Evolutionary conservation across 2,329 filamentous ascomycete species (phyloP).

Genomic region (Coniochaeta sp.): DNA sequence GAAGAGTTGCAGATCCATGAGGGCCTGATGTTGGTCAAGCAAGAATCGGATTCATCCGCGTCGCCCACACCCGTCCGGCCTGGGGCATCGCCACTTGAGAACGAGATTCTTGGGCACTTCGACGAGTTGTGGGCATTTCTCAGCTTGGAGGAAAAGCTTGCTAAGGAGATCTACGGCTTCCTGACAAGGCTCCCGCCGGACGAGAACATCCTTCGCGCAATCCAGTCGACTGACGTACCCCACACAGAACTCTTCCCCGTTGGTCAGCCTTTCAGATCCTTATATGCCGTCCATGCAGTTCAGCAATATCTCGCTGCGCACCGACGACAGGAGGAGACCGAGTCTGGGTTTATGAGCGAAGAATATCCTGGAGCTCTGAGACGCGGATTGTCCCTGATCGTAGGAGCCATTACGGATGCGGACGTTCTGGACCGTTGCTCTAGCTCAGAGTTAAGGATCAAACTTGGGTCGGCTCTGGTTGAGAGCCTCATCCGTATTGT

Average conservation of each 20-base stretch:
- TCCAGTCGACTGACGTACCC: conserved; percentile 46
- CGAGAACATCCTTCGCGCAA: conserved; percentile 49
- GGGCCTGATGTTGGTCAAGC: conserved; percentile 60
- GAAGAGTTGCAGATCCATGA: conserved; percentile 60
- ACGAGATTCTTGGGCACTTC: conserved; percentile 75
- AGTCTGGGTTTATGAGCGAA: conserved; percentile 3
- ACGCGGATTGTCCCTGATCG: conserved; percentile 46
- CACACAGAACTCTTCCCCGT: conserved; percentile 60
- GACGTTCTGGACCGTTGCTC: conserved; percentile 40
- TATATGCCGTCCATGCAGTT: conserved; percentile 67
- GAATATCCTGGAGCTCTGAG: conserved; percentile 18
- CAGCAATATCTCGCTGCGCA: conserved; percentile 49
- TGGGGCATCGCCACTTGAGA: conserved; percentile 59
- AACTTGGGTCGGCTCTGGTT: conserved; percentile 47
- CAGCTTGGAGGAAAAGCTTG: conserved; percentile 62
- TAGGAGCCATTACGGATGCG: conserved; percentile 53
- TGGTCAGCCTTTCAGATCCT: conserved; percentile 62
- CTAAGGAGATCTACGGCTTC: conserved; percentile 66
- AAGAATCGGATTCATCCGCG: conserved; percentile 39
- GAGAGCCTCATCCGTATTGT: conserved; percentile 50
- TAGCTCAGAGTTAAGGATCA: conserved; percentile 35
- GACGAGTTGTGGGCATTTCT: conserved; percentile 77
- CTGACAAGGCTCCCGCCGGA: conserved; percentile 64
- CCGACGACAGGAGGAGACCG: conserved; percentile 11
- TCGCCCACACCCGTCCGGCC: conserved; percentile 37